These are phyloP conservation scores for Leishmania aethiopica DNA, from an alignment of 208 protist genomes.

Conservation along the genomic window DNA sequence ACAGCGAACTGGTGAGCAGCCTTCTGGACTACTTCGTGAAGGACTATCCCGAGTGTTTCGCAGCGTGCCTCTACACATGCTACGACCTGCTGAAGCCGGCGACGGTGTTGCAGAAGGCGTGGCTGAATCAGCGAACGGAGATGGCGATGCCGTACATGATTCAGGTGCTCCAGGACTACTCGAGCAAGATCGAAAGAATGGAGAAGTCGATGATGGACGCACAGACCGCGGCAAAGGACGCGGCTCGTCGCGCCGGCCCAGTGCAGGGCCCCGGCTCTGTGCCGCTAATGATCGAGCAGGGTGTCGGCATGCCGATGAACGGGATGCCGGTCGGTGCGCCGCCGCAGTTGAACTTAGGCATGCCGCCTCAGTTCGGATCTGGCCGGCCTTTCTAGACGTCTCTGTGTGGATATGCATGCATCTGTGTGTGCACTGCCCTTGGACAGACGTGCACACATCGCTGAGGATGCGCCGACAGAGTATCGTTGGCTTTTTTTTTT, in stretches of 20 bases:
- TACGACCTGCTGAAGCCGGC: slow-evolving; percentile 96
- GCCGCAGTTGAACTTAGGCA: slow-evolving; percentile 42
- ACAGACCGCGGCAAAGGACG: slow-evolving; percentile 87
- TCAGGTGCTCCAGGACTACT: slow-evolving; percentile 96
- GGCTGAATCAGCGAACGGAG: slow-evolving; percentile 97
- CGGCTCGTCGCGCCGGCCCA: slow-evolving; percentile 65
- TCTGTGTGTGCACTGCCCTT: slow-evolving; percentile 1
- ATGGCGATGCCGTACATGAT: slow-evolving; percentile 99
- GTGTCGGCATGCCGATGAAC: slow-evolving; percentile 31
- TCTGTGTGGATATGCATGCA: background rate
- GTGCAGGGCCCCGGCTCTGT: slow-evolving; percentile 31
- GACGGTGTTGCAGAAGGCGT: slow-evolving; percentile 98
- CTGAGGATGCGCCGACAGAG: background rate
- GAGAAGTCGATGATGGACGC: slow-evolving; percentile 82
- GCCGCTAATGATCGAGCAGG: slow-evolving; percentile 81
- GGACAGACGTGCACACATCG: background rate
- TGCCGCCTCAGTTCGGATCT: slow-evolving; percentile 59
- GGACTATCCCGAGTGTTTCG: slow-evolving; percentile 95
- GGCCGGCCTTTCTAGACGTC: slow-evolving; percentile 57
- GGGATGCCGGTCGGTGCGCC: slow-evolving; percentile 47
- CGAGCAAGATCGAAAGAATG: slow-evolving; percentile 82
- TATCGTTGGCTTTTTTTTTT: background rate
- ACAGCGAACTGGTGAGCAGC: slow-evolving; percentile 92
- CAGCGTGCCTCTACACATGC: slow-evolving; percentile 97
- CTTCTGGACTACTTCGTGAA: slow-evolving; percentile 98